Percentiles rank a stretch among this genome's conserved stretches.
Evolutionary conservation across 345 rosid species (phyloP).

Genomic region (Eucalyptus albens): DNA sequence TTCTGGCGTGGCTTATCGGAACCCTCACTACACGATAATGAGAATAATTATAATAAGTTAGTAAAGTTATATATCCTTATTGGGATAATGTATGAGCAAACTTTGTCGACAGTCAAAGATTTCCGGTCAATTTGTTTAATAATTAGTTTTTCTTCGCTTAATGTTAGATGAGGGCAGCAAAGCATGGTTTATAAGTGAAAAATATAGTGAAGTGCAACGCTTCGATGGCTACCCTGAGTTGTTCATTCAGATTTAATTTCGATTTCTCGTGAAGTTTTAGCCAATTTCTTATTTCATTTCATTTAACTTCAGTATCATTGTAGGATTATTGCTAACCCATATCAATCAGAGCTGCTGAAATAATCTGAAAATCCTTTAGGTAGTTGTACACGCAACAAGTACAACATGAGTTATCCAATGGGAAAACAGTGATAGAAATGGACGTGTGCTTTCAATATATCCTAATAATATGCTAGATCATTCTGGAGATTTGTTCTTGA

Average conservation of each 20-base stretch:
- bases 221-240: background rate
- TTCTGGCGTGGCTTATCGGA: background rate
- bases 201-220: background rate
- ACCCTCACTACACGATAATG: background rate
- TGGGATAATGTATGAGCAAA: background rate
- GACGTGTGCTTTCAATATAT: background rate
- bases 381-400: background rate
- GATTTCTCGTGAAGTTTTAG: background rate
- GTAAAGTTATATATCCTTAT: background rate
- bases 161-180: background rate
- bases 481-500: background rate
- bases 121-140: background rate
- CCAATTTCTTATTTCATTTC: background rate
- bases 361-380: background rate
- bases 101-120: background rate
- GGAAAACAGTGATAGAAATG: background rate
- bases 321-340: background rate
- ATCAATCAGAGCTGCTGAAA: background rate
- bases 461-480: background rate
- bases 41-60: background rate
- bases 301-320: background rate
- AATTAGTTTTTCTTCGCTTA: background rate
- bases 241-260: background rate
- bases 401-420: background rate
- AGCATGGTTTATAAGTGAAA: background rate